Evolutionary conservation across 2,329 filamentous ascomycete species (phyloP).

Genomic region (Emericellopsis atlantica): DNA sequence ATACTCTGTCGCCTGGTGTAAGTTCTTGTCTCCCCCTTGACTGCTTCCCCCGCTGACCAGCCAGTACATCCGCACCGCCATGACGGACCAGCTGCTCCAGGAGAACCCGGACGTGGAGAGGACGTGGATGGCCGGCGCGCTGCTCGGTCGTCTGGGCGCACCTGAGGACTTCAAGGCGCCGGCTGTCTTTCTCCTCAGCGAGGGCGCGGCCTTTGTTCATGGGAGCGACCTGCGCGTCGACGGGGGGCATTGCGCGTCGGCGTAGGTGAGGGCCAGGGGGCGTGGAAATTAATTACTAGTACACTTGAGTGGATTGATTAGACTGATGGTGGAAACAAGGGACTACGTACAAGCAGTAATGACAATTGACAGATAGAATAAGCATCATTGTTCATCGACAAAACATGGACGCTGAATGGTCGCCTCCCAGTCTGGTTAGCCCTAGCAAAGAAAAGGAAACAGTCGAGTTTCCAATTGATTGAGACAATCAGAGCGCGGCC

Average conservation of each 20-base stretch:
- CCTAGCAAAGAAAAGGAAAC: too few species aligned
- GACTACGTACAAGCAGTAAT: not conserved
- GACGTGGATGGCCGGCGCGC: slow-evolving; percentile 37
- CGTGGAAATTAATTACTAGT: too few species aligned
- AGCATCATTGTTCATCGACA: not conserved
- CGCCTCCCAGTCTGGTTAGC: too few species aligned
- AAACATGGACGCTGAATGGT: not conserved
- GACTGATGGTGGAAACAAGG: too few species aligned
- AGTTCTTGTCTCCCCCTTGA: slow-evolving; percentile 4
- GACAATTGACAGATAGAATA: not conserved
- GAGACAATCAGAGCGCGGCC: too few species aligned
- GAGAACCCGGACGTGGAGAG: slow-evolving; percentile 35
- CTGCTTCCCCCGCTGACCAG: not conserved
- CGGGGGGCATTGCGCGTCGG: slow-evolving; percentile 36
- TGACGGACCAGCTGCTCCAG: slow-evolving; percentile 29
- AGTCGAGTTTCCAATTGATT: too few species aligned
- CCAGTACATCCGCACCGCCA: slow-evolving; percentile 32
- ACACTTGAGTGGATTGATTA: too few species aligned
- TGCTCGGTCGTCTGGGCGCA: slow-evolving; percentile 38
- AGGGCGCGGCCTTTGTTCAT: slow-evolving; percentile 45
- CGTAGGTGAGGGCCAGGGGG: slow-evolving; percentile 5
- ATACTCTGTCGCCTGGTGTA: slow-evolving; percentile 50
- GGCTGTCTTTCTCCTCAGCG: slow-evolving; percentile 42
- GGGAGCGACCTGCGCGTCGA: slow-evolving; percentile 43
- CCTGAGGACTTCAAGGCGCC: slow-evolving; percentile 46